Evolutionary conservation across 805 yeast genomes (phyloP), one percentile per base, ranked within the genome.

Genomic region (Kazachstania martiniae): DNA sequence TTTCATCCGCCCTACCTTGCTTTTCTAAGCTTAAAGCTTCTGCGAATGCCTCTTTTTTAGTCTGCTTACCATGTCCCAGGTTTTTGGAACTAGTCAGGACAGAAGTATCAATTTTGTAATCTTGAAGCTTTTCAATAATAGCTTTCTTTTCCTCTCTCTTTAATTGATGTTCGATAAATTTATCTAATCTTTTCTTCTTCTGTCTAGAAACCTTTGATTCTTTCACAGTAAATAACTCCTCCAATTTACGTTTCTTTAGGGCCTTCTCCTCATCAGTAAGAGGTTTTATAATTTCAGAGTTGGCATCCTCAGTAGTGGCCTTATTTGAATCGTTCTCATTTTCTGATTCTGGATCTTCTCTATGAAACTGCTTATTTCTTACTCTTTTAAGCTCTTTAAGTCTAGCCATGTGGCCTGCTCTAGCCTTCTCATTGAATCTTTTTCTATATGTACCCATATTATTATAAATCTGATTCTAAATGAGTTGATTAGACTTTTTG

Each of bases 131-230:
- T 41, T 78, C 75, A 27, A 89, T 61, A 33, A 89, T 62, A 3
- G 70, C 68, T 44, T 81, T 81, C 56, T 82, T 82, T 58, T 89
- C 97, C 53, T 89, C 94, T 50, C 93, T 65, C 47, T 79, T 80
- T 44, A 86, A 51, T 53, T 86, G 95, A 58, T 83, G 94, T 37
- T 86, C 94, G 24, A 89, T 85, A 56, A 85, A 89, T 56, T 89
- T 89, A 40, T 89, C 96, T 27, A 89, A 60, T 36, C 97, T 61
- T 81, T 74, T 70, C 65, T 66, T 71, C 62, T 89, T 80, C 30
- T 78, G 69, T 31, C 74, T 63, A 1, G 87, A 74, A 23, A 82
- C 56, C 49, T 85, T 85, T 10, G 76, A 50, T 37, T 83, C 89
- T 34, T 70, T 63, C 27, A 83, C 77, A 18, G 66, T 56, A 35